Evolutionary conservation across 192 early-diverging fungal species (phyloP).

Genomic region (Geosiphon pyriformis): DNA sequence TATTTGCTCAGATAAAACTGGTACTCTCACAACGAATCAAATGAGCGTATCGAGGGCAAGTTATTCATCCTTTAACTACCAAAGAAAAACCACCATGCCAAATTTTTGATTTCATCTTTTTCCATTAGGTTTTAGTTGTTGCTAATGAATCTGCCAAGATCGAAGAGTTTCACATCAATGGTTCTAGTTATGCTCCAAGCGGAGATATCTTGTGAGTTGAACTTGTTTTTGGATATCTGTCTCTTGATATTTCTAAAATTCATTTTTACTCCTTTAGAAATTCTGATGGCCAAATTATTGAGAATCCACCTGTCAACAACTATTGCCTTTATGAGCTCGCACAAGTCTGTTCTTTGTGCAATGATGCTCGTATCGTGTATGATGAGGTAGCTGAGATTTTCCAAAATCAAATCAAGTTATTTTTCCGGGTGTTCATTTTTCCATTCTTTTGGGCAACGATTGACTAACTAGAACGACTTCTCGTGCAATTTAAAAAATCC

Average conservation of each 20-base stretch:
- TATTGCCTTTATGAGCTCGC: slow-evolving; percentile 66
- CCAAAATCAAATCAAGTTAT: too few relatives aligned
- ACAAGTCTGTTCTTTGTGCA: slow-evolving; percentile 83
- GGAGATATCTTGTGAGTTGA: slow-evolving; percentile 46
- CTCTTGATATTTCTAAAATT: neutral
- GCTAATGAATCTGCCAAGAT: slow-evolving; percentile 42
- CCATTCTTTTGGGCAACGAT: too few relatives aligned
- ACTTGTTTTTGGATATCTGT: neutral
- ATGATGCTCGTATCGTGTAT: slow-evolving; percentile 82
- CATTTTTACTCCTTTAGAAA: slow-evolving; percentile 29
- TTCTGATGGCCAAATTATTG: slow-evolving; percentile 41
- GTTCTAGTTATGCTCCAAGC: slow-evolving; percentile 81
- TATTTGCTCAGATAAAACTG: slow-evolving; percentile 99
- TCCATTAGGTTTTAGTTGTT: slow-evolving; percentile 41
- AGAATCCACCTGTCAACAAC: slow-evolving; percentile 49
- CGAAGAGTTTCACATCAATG: slow-evolving; percentile 73
- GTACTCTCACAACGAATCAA: slow-evolving; percentile 97
- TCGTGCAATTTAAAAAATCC: neutral
- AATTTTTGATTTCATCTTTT: neutral
- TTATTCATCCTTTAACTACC: neutral
- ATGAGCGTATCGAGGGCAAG: slow-evolving; percentile 79
- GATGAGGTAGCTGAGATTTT: slow-evolving; percentile 54
- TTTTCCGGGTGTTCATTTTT: too few relatives aligned
- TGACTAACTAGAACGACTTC: too few relatives aligned
- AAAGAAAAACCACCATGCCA: neutral